Conservation (phyloP, 75 land plant genomes). For the Azolla pinnata region DNA sequence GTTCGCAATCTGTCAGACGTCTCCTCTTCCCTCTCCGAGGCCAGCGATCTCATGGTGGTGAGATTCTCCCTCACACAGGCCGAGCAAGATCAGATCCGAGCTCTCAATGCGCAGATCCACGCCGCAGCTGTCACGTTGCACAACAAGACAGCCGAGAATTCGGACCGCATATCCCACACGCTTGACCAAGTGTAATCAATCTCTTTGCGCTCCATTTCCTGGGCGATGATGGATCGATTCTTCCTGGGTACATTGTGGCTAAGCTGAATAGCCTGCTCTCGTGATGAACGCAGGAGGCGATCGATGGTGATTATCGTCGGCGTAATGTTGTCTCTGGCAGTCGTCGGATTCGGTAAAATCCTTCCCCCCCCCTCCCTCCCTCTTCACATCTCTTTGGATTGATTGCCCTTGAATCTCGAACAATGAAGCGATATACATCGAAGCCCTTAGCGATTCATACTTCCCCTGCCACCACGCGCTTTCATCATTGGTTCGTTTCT, state of each 20-base stretch:
- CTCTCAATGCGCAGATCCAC: no score
- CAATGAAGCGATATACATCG: not conserved
- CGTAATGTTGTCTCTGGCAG: conserved; percentile 61
- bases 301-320: conserved; percentile 56
- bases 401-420: conserved; percentile 4
- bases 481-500: not conserved
- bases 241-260: not conserved
- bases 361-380: no score
- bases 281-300: conserved; percentile 40
- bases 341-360: conserved; percentile 76
- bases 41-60: no score
- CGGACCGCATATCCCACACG: no score
- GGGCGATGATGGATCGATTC: not conserved
- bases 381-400: no score
- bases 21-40: no score
- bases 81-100: no score
- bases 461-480: not conserved
- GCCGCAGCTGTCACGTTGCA: no score
- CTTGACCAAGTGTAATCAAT: no score
- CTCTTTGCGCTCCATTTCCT: not conserved
- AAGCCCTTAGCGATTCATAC: not conserved
- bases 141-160: no score
- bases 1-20: no score
- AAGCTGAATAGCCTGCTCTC: not conserved
- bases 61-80: no score